Evolutionary conservation across 768 basidiomycete species (phyloP).

Genomic region (Tephrocybe sp.): DNA sequence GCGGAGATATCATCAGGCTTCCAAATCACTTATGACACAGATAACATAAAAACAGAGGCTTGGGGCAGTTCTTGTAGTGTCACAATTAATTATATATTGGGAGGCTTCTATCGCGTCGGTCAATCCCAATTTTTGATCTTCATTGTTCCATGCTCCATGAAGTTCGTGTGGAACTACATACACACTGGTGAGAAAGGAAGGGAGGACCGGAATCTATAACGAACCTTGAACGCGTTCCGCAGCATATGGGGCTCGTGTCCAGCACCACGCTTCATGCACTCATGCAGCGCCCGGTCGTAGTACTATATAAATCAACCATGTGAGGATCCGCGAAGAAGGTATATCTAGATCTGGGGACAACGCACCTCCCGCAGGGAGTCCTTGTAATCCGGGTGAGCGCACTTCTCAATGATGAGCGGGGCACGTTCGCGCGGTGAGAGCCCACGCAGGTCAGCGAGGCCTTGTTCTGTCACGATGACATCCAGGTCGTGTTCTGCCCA

Average conservation of each 20-base stretch:
- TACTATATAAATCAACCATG: constrained; percentile 26
- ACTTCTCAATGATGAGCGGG: constrained; percentile 45
- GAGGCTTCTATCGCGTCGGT: neutral
- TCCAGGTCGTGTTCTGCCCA: constrained; percentile 46
- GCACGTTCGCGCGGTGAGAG: constrained; percentile 47
- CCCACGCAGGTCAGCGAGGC: constrained; percentile 47
- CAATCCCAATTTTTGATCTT: constrained; percentile 32
- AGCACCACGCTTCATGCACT: constrained; percentile 42
- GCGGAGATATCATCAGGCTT: too few species aligned
- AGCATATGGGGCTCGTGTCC: constrained; percentile 53
- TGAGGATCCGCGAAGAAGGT: neutral
- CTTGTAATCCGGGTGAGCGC: constrained; percentile 48
- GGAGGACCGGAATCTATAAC: neutral
- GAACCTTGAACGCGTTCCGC: constrained; percentile 21
- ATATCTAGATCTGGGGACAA: neutral
- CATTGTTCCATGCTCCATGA: constrained; percentile 33
- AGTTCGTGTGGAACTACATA: constrained; percentile 21
- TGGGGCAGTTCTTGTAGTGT: too few species aligned
- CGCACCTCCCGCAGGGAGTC: constrained; percentile 38
- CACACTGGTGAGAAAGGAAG: neutral
- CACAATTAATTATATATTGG: neutral
- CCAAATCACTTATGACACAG: too few species aligned
- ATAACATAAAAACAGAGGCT: too few species aligned
- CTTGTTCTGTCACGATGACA: constrained; percentile 48
- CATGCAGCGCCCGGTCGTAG: constrained; percentile 41